These are phyloP conservation scores for Solanum microdontum DNA, from an alignment of 257 asterid species.

Conservation along the genomic window DNA sequence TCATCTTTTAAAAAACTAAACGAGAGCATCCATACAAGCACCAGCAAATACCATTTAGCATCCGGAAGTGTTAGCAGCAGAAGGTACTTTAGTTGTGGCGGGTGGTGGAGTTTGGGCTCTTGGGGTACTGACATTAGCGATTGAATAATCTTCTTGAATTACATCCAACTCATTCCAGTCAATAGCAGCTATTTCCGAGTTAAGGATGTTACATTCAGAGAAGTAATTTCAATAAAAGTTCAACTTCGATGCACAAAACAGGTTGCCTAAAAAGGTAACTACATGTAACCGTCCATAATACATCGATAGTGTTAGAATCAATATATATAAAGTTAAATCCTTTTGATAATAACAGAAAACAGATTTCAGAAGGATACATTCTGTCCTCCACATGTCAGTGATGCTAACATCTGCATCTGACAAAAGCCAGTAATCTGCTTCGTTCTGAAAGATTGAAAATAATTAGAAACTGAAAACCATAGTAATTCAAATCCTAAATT, in stretches of 20 bases:
- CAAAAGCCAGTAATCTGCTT: constrained; percentile 60
- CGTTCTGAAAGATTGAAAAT: constrained; percentile 36
- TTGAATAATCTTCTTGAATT: constrained; percentile 20
- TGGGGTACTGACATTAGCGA: constrained; percentile 27
- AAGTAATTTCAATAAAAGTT: background rate
- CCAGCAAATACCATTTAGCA: constrained; percentile 4
- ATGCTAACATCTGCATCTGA: constrained; percentile 55
- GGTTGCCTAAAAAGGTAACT: background rate
- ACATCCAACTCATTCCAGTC: constrained; percentile 44
- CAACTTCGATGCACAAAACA: background rate
- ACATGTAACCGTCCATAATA: background rate
- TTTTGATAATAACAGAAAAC: background rate
- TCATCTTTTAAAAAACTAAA: background rate
- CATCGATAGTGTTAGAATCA: background rate
- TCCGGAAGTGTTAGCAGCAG: constrained; percentile 21
- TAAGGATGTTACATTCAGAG: constrained; percentile 19
- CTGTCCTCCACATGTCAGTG: constrained; percentile 66
- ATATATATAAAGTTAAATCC: background rate
- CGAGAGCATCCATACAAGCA: background rate
- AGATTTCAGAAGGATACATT: constrained; percentile 34
- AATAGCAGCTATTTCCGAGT: constrained; percentile 21
- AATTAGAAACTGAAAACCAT: background rate
- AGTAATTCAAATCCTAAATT: background rate
- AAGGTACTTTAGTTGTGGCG: constrained; percentile 16
- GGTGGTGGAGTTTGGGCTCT: constrained; percentile 44